A percentile compares a stretch with the other conserved stretches of the same genome.
Evolutionary conservation across 352 stramenopile genomes (phyloP).

Genomic region (Pythium aquatile): DNA sequence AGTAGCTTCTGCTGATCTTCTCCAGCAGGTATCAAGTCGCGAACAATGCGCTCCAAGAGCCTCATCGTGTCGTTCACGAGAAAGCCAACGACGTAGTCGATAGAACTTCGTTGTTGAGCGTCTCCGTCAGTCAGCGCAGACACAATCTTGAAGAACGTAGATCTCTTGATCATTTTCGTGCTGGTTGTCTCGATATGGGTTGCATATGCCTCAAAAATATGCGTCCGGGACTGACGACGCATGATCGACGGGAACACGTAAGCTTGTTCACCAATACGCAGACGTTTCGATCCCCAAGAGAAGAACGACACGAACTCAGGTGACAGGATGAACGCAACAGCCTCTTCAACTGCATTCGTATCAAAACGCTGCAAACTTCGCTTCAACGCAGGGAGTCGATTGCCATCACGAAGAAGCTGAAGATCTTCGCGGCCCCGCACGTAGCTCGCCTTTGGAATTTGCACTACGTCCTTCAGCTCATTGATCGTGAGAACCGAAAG

Average conservation of each 20-base stretch:
- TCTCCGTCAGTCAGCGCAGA: conserved; percentile 15
- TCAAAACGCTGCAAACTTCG: not conserved
- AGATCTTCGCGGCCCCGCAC: too few relatives aligned
- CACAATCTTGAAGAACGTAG: conserved; percentile 21
- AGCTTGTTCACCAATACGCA: not conserved
- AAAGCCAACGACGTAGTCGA: conserved; percentile 32
- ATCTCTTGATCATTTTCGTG: not conserved
- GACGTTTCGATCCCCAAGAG: not conserved
- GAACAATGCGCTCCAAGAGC: conserved; percentile 18
- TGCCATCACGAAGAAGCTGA: too few relatives aligned
- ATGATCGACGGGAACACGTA: not conserved
- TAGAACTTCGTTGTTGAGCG: conserved; percentile 10
- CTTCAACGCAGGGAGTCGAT: too few relatives aligned
- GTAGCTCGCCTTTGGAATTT: too few relatives aligned
- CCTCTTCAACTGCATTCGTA: not conserved
- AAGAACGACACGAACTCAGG: not conserved
- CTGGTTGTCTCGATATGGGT: not conserved
- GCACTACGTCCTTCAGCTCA: too few relatives aligned
- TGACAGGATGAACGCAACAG: not conserved
- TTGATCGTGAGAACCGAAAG: too few relatives aligned
- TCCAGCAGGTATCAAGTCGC: not conserved
- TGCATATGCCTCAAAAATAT: not conserved
- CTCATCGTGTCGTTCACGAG: conserved; percentile 30
- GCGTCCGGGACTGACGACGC: not conserved
- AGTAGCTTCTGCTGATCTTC: not conserved